Evolutionary conservation across 139 green algal genomes (phyloP).

Genomic region (Coelastrella sp.): DNA sequence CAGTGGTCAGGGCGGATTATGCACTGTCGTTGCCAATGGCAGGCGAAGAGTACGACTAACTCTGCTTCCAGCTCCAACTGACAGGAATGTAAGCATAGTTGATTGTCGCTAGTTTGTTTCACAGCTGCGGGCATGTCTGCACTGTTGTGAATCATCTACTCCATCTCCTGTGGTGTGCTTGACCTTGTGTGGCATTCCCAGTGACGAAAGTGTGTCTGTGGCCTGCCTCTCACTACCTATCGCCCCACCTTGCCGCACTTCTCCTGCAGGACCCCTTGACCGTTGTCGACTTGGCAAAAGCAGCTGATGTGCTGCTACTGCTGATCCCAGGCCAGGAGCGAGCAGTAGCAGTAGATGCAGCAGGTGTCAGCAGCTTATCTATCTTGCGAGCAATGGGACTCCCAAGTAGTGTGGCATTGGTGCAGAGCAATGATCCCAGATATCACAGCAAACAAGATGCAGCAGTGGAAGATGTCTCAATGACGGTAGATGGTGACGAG

Average conservation of each 20-base stretch:
- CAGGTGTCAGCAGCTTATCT: conserved; percentile 65
- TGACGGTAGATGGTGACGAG: conserved; percentile 28
- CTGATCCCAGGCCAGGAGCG: conserved; percentile 62
- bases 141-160: neutral
- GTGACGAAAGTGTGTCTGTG: neutral
- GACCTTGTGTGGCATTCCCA: neutral
- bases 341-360: conserved; percentile 56
- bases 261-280: conserved; percentile 65
- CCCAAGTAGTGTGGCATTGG: conserved; percentile 67
- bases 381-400: conserved; percentile 83
- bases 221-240: no score
- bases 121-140: neutral
- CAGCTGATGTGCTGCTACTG: conserved; percentile 74
- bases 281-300: conserved; percentile 69
- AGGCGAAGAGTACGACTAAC: conserved; percentile 64
- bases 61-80: conserved; percentile 73
- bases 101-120: neutral
- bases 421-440: conserved; percentile 45
- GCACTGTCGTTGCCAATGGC: conserved; percentile 58
- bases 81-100: conserved; percentile 10
- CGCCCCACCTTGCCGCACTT: neutral
- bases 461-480: neutral
- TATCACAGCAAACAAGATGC: neutral
- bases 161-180: neutral
- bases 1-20: conserved; percentile 36